Evolutionary conservation across 345 rosid species (phyloP).

Genomic region (Dipteronia sinensis): DNA sequence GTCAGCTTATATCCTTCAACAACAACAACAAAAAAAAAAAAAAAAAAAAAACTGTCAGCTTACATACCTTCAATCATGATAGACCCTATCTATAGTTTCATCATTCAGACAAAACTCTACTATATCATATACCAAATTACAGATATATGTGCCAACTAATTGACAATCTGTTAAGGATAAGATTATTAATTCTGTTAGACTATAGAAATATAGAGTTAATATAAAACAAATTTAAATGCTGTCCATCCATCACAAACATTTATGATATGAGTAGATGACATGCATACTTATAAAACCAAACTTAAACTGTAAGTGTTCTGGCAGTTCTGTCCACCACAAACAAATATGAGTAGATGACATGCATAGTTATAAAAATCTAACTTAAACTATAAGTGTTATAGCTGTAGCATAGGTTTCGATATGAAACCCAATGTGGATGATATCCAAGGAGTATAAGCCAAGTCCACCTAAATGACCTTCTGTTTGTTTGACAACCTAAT

Average conservation of each 20-base stretch:
- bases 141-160: background rate
- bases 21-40: too few relatives aligned
- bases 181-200: background rate
- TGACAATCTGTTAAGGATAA: background rate
- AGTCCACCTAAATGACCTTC: background rate
- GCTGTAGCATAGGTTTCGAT: background rate
- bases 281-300: background rate
- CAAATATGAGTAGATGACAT: background rate
- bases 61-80: background rate
- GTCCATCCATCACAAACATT: constrained; percentile 8
- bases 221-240: background rate
- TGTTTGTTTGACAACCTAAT: background rate
- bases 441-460: background rate
- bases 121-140: background rate
- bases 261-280: background rate
- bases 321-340: background rate
- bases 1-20: too few relatives aligned
- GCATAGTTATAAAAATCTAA: too few relatives aligned
- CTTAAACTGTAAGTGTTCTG: too few relatives aligned
- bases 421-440: background rate
- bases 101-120: background rate
- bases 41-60: too few relatives aligned
- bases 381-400: background rate
- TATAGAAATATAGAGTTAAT: background rate
- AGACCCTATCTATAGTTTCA: background rate